Evolutionary conservation across 2,329 filamentous ascomycete genomes (phyloP), one percentile per base, ranked within the genome.

Genomic region (Mycosphaerella arachidis): DNA sequence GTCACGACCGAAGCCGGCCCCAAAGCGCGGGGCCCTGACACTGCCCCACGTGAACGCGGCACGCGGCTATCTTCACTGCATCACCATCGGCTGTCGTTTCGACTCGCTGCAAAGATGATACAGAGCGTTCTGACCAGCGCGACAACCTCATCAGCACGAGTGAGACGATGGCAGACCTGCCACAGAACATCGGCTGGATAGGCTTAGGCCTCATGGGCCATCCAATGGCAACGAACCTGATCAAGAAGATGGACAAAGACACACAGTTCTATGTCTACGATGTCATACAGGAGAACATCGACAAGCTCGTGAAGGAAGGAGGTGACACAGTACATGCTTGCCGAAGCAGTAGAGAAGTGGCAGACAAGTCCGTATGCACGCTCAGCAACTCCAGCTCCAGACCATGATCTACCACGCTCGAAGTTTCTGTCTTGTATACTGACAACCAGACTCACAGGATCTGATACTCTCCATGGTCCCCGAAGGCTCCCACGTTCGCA

Each of bases 171-270:
- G 54, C 66, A 20, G 63, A 63, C 13, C 52, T 71, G 40, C 70
- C 69, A 9, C 68, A 63, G 24, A 64, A 40, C 30, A 63, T 81
- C 24, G 78, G 79, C 48, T 84, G 83, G 71, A 78, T 84, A 50
- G 81, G 82, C 64, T 74, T 84, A 1, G 82, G 82, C n/a, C 75
- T 77, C 10, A 84, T 84, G 82, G 82, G 82, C 0, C 75, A 74
- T 55, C 81, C 81, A 10, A 84, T 84, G 81, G 75, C 78, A 4
- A 70, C 68, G 20, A 80, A 83, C 67, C 72, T 84, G 27, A 76
- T 78, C 9, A 74, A 75, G 24, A 82, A 81, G 63, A 72, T 81
- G 52, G 72, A 76, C 3, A 27, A 68, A 9, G 71, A 75, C 10
- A 77, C 77, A 8, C 72, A 72, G 3, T 76, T 83, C 58, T 77